Base-by-base conservation (phyloP, 768 basidiomycete species). In the Coprinellus aureogranulatus region DNA sequence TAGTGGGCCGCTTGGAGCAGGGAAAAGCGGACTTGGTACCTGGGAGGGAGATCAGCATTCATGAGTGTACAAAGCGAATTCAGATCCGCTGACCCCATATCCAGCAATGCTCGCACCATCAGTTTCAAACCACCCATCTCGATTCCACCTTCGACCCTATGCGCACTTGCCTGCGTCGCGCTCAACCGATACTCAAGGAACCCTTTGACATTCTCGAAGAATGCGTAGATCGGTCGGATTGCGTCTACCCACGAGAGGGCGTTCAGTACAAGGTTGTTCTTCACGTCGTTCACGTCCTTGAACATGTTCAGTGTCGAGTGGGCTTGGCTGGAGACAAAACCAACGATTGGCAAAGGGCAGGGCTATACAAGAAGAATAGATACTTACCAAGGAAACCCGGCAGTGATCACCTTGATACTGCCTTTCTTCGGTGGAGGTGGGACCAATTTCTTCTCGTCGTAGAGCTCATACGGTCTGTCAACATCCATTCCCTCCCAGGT, bases 301-400 rank as follows among this genome's bases (percentile, higher is more conserved):
- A 73, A 90, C 82, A 85, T 89, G 65, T 92, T 92, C 20, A 91
- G 67, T 0, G 68, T 66, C 0, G 90, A 92, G 64, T 92, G 90
- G 2, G 85, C 80, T 68, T 91, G 90, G 65, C 89, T 91, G 14
- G n/a, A 44, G n/a, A n/a, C n/a, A n/a, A n/a, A n/a, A n/a, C n/a
- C n/a, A n/a, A n/a, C n/a, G 5, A 27, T 58, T 12, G 31, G 27
- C 20, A 47, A 30, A n/a, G n/a, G 27, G 27, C 20, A 61, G 16
- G 37, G n/a, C 14, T 31, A 23, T n/a, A 20, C 5, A 9, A 41
- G 58, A 11, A 54, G n/a, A n/a, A n/a, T n/a, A n/a, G n/a, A n/a
- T n/a, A n/a, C 62, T 39, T 62, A 87, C 90, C 91, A 93, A 34
- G 91, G 91, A 61, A 92, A 89, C 0, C 92, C 91, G 18, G 85